A percentile compares a stretch with the other conserved stretches of the same genome.
phyloP scores from a whole-genome alignment of 768 basidiomycete species.

The Pleurotus ostreatus region DNA sequence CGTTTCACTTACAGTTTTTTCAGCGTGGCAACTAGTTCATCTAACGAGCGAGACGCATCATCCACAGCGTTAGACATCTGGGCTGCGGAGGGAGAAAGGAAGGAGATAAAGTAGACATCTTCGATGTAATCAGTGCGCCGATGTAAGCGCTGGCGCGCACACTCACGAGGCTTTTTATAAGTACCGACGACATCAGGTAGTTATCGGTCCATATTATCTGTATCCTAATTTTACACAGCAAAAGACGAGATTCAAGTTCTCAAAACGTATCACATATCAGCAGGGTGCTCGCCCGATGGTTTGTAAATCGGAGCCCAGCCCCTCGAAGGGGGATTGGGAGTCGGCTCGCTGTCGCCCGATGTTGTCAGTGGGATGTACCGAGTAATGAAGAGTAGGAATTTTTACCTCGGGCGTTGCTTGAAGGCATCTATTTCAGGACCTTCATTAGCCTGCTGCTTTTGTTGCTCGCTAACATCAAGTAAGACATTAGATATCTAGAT shows the following conservation, averaged over 20 bases:
- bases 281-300: not conserved
- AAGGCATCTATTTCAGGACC: not conserved
- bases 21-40: too few species aligned
- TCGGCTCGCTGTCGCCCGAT: not conserved
- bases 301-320: conserved; percentile 6
- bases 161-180: not conserved
- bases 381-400: not conserved
- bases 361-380: not conserved
- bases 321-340: not conserved
- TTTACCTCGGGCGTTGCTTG: not conserved
- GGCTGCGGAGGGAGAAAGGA: too few species aligned
- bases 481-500: too few species aligned
- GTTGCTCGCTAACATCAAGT: too few species aligned
- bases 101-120: too few species aligned
- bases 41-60: too few species aligned
- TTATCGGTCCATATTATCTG: not conserved
- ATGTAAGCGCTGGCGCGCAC: too few species aligned
- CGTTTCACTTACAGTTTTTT: too few species aligned
- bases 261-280: not conserved
- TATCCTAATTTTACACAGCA: not conserved
- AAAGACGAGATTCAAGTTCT: not conserved
- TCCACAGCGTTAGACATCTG: too few species aligned
- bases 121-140: too few species aligned
- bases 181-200: not conserved
- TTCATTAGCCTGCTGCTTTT: not conserved